Evolutionary conservation across 768 basidiomycete species (phyloP).

Genomic region (Lactarius quietus): DNA sequence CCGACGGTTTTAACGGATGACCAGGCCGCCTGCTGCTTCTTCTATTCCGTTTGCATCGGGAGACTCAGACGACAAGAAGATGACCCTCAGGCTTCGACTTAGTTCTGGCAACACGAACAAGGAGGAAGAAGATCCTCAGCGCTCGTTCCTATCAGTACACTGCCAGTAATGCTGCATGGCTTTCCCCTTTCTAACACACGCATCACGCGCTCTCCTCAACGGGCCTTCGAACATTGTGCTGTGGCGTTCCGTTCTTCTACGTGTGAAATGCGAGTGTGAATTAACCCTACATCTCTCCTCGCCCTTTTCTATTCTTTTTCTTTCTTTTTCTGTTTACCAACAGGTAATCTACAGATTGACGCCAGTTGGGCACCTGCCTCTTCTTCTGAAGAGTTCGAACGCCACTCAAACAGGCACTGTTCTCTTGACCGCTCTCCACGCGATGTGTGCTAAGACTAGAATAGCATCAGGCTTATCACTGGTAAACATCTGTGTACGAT

Average conservation of each 20-base stretch:
- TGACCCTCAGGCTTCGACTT: neutral
- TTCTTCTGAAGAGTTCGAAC: no score
- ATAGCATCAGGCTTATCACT: neutral
- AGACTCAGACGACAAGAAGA: no score
- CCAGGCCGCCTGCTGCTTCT: neutral
- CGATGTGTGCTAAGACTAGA: neutral
- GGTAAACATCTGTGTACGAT: neutral
- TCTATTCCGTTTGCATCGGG: neutral
- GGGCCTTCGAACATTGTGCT: neutral
- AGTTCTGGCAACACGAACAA: neutral
- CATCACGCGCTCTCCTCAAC: neutral
- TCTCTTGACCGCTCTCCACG: neutral
- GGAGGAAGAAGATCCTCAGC: neutral
- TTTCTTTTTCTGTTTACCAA: neutral
- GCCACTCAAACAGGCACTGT: neutral
- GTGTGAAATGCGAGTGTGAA: neutral
- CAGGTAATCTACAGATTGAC: neutral
- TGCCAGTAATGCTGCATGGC: neutral
- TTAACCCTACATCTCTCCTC: neutral
- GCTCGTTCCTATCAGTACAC: neutral
- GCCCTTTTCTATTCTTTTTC: neutral
- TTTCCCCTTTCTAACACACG: neutral
- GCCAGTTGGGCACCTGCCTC: no score
- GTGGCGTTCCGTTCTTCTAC: constrained; percentile 1
- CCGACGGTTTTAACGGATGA: neutral